Conservation (phyloP, 1,139 yeast species). For the Lodderomyces theae region DNA sequence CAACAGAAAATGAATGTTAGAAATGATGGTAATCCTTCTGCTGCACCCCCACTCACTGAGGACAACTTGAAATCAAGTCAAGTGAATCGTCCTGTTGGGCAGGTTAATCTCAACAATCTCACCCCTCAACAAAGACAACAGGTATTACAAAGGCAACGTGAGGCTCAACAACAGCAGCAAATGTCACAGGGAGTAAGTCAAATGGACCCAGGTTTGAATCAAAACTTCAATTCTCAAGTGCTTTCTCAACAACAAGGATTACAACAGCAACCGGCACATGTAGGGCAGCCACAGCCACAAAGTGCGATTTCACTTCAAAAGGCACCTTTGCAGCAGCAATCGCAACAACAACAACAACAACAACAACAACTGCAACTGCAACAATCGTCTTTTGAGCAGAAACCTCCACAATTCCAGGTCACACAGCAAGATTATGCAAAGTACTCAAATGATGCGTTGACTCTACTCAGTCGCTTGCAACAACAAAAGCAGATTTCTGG, state of each 20-base stretch:
- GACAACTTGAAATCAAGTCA: neutral
- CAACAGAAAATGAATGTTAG: slow-evolving; percentile 23
- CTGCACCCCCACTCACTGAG: slow-evolving; percentile 2
- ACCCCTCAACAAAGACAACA: slow-evolving; percentile 40
- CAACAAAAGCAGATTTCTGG: slow-evolving; percentile 37
- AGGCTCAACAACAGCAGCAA: slow-evolving; percentile 1
- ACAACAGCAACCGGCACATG: slow-evolving; percentile 18
- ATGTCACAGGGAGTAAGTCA: neutral
- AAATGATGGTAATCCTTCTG: slow-evolving; percentile 11
- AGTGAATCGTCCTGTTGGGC: neutral
- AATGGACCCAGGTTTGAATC: neutral
- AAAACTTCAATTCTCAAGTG: slow-evolving; percentile 11
- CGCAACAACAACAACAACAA: slow-evolving; percentile 17
- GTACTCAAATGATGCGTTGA: slow-evolving; percentile 43
- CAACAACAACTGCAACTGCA: slow-evolving; percentile 14
- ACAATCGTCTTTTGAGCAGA: slow-evolving; percentile 12
- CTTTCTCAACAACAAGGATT: slow-evolving; percentile 15
- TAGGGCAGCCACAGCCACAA: slow-evolving; percentile 13
- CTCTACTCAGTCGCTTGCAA: slow-evolving; percentile 36
- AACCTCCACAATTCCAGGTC: slow-evolving; percentile 39
- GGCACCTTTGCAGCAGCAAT: slow-evolving; percentile 14
- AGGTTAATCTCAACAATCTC: slow-evolving; percentile 21
- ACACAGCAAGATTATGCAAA: slow-evolving; percentile 43
- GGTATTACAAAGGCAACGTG: slow-evolving; percentile 30
- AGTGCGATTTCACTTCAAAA: slow-evolving; percentile 13